These are phyloP conservation scores for Flaveria trinervia DNA, from an alignment of 129 eudicot genomes.

Conservation along the genomic window DNA sequence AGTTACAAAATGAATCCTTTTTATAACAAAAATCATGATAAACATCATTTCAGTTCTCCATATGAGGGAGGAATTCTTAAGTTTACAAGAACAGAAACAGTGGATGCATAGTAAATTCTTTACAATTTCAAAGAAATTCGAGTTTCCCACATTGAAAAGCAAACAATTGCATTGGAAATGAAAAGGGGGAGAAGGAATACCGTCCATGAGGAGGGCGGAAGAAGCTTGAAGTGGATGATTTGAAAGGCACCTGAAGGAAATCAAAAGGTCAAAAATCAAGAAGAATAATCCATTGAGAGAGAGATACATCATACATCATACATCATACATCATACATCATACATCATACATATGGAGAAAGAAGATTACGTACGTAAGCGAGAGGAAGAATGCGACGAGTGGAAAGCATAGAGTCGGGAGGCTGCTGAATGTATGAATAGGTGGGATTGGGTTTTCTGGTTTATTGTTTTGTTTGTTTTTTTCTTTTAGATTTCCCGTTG, in stretches of 20 bases:
- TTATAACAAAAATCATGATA: not conserved
- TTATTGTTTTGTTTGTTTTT: no score
- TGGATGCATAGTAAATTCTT: not conserved
- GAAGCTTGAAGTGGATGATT: constrained; percentile 29
- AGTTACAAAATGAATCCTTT: not conserved
- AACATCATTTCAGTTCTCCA: not conserved
- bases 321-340: not conserved
- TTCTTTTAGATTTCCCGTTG: no score
- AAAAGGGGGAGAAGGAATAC: constrained; percentile 27
- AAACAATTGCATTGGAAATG: not conserved
- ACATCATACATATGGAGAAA: not conserved
- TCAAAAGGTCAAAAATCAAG: not conserved
- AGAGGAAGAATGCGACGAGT: constrained; percentile 37
- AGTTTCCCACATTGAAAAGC: no score
- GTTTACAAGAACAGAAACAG: not conserved
- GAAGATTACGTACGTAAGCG: constrained; percentile 29
- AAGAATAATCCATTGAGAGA: not conserved
- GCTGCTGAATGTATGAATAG: no score
- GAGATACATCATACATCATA: not conserved
- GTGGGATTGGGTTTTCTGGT: no score
- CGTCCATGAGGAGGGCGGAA: constrained; percentile 39
- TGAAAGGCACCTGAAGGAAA: constrained; percentile 39
- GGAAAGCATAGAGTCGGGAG: constrained; percentile 17
- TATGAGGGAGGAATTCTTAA: not conserved
- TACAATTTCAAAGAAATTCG: no score